phyloP scores from a whole-genome alignment of 306 rosid genomes.

The Cicer judaicum region DNA sequence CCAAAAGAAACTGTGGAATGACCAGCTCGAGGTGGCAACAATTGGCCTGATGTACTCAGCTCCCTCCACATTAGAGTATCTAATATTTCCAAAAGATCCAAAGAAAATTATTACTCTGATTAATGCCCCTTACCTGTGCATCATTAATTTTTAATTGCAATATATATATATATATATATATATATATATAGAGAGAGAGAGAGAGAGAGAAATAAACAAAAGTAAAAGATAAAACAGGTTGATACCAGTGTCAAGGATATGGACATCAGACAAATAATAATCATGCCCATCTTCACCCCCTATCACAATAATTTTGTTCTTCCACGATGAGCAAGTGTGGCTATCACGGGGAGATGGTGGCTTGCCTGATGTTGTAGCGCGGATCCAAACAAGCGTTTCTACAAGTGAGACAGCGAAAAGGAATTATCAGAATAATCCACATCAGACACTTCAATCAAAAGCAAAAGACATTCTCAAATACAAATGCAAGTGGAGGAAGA shows the following conservation, averaged over 20 bases:
- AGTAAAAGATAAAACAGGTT: constrained; percentile 8
- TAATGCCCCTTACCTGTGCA: constrained; percentile 9
- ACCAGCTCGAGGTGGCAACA: constrained; percentile 92
- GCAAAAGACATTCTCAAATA: constrained; percentile 17
- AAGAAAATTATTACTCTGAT: constrained; percentile 36
- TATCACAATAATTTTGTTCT: constrained; percentile 79
- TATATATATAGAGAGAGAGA: not conserved
- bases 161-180: not conserved
- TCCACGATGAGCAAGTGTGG: constrained; percentile 95
- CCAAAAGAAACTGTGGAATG: constrained; percentile 89
- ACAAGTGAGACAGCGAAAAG: constrained; percentile 43
- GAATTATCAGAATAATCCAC: constrained; percentile 32
- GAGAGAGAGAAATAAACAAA: not conserved
- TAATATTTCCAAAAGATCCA: constrained; percentile 50
- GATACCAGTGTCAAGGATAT: constrained; percentile 92
- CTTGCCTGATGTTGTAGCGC: constrained; percentile 75
- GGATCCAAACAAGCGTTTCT: constrained; percentile 95
- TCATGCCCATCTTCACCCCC: constrained; percentile 94
- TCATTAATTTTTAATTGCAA: constrained; percentile 19
- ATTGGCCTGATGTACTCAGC: constrained; percentile 80
- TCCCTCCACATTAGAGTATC: constrained; percentile 95
- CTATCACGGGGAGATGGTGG: constrained; percentile 98
- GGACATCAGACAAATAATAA: constrained; percentile 92
- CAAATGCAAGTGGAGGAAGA: constrained; percentile 9
- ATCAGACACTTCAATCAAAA: constrained; percentile 9